Evolutionary conservation across 139 green algal species (phyloP).

Genomic region (Chlorella ohadii): DNA sequence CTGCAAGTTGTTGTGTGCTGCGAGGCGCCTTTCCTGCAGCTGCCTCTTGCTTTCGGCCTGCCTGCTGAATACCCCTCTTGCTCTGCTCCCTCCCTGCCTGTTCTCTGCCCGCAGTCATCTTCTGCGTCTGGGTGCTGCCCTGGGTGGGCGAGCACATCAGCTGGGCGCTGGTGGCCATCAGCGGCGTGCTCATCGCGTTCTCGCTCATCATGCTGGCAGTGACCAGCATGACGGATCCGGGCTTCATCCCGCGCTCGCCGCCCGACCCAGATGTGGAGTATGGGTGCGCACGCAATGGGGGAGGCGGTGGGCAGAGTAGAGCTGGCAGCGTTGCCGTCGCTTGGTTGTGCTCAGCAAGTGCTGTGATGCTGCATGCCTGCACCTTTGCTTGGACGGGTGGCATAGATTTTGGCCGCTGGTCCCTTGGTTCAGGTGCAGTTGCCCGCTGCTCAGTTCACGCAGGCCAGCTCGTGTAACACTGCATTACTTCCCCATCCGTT

Average conservation of each 20-base stretch:
- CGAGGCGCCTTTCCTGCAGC: neutral
- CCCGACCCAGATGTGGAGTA: constrained; percentile 76
- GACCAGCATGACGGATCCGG: constrained; percentile 89
- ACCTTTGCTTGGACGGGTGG: too few species aligned
- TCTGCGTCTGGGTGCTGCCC: constrained; percentile 69
- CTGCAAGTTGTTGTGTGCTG: neutral
- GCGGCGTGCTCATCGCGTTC: constrained; percentile 39
- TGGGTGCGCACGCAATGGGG: constrained; percentile 44
- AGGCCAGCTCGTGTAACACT: too few species aligned
- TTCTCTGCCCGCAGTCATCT: constrained; percentile 57
- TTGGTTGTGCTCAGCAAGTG: too few species aligned
- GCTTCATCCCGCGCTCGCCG: constrained; percentile 85
- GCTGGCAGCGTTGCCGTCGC: too few species aligned
- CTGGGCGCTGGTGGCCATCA: constrained; percentile 44
- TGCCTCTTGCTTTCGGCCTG: too few species aligned
- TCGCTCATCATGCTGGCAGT: constrained; percentile 69
- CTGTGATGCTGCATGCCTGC: too few species aligned
- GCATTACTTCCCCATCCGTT: neutral
- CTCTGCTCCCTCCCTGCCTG: neutral
- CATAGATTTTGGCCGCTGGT: too few species aligned
- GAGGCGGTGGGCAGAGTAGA: too few species aligned
- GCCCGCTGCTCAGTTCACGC: too few species aligned
- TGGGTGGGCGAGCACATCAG: constrained; percentile 58
- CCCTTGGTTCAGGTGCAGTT: too few species aligned
- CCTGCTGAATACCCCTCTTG: neutral